phyloP scores from a whole-genome alignment of 1,284 basidiomycete species.

The Cystobasidium sp. region DNA sequence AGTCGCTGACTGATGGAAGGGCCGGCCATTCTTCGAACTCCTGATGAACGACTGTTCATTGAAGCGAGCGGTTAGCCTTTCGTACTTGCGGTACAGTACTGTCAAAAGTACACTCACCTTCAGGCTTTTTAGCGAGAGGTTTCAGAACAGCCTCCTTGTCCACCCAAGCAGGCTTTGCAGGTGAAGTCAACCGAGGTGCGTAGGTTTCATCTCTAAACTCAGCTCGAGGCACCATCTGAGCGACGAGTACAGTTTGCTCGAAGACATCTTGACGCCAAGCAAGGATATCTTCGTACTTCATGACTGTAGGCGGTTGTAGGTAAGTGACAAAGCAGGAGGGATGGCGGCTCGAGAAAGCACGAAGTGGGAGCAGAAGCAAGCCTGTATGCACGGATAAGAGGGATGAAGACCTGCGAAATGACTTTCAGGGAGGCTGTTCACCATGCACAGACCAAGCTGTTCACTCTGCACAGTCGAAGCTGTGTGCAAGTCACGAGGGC shows the following conservation, averaged over 20 bases:
- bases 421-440: too few species aligned
- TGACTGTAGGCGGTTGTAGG: neutral
- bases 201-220: neutral
- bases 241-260: constrained; percentile 1
- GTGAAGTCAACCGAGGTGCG: neutral
- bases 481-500: too few species aligned
- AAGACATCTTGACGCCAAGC: constrained; percentile 37
- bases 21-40: neutral
- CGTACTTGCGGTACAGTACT: too few species aligned
- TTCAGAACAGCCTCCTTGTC: neutral
- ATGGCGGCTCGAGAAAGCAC: too few species aligned
- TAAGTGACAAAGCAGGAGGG: neutral
- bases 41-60: neutral
- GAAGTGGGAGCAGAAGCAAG: too few species aligned
- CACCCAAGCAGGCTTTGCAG: neutral
- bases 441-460: too few species aligned
- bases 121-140: neutral
- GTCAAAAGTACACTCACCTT: too few species aligned
- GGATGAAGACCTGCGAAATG: too few species aligned
- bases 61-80: too few species aligned
- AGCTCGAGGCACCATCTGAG: neutral
- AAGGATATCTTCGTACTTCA: constrained; percentile 43
- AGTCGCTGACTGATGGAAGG: neutral
- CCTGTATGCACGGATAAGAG: too few species aligned
- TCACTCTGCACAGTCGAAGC: too few species aligned